A percentile compares a stretch with the other conserved stretches of the same genome.
Evolutionary conservation across 129 eudicot species (phyloP).

Genomic region (Escallonia rubra): DNA sequence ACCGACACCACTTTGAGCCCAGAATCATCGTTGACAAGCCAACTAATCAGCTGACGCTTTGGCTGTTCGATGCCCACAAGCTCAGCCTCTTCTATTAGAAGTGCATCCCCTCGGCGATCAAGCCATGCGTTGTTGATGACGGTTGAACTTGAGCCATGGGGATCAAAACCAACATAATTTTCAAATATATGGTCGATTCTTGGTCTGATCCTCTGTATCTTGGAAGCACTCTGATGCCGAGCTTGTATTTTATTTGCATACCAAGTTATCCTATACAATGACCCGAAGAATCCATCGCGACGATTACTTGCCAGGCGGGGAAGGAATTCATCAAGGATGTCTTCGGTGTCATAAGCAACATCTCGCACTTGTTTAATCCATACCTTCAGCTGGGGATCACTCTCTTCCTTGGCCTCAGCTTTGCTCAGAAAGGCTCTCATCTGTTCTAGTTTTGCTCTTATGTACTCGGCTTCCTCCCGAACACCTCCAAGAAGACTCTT

Average conservation of each 20-base stretch:
- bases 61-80: slow-evolving; percentile 26
- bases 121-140: background rate
- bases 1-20: slow-evolving; percentile 1
- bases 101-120: slow-evolving; percentile 19
- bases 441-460: background rate
- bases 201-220: too few relatives aligned
- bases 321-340: slow-evolving; percentile 7
- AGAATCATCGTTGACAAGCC: background rate
- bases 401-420: background rate
- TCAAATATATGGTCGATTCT: too few relatives aligned
- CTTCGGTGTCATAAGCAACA: slow-evolving; percentile 11
- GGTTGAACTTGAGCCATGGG: background rate
- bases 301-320: background rate
- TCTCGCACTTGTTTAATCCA: slow-evolving; percentile 9
- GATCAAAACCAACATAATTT: background rate
- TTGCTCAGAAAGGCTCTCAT: slow-evolving; percentile 8
- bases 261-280: too few relatives aligned
- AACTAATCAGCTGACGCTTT: background rate
- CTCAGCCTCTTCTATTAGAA: slow-evolving; percentile 13
- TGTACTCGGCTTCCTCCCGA: background rate
- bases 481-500: too few relatives aligned
- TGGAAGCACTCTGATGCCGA: too few relatives aligned
- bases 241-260: too few relatives aligned
- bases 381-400: slow-evolving; percentile 5
- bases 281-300: background rate